Evolutionary conservation across 495 filamentous ascomycete species (phyloP).

Genomic region (Chlorociboria aeruginascens): DNA sequence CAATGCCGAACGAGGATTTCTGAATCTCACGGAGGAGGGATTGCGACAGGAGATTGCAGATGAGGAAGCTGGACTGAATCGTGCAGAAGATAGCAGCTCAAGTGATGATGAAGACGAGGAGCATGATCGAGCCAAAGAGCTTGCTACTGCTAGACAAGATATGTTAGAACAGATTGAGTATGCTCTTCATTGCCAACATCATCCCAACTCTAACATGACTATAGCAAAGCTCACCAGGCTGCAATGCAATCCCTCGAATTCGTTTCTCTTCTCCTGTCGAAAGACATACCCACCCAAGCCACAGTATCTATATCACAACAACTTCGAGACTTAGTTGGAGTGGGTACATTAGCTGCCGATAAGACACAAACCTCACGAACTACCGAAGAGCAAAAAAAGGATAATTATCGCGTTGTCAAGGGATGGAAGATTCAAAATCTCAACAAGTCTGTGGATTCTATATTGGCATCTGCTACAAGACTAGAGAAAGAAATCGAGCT

Average conservation of each 20-base stretch:
- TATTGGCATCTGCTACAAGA: constrained; percentile 59
- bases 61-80: constrained; percentile 23
- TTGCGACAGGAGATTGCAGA: constrained; percentile 47
- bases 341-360: constrained; percentile 67
- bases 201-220: constrained; percentile 2
- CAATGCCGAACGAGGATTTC: constrained; percentile 61
- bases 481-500: constrained; percentile 62
- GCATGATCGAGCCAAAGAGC: constrained; percentile 25
- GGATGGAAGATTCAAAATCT: constrained; percentile 72
- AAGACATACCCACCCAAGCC: constrained; percentile 56
- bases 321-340: constrained; percentile 55
- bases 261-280: constrained; percentile 72
- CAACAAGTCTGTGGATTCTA: constrained; percentile 57
- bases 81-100: constrained; percentile 12
- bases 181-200: constrained; percentile 5
- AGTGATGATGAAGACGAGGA: constrained; percentile 15
- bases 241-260: constrained; percentile 65
- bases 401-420: constrained; percentile 48
- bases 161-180: constrained; percentile 40
- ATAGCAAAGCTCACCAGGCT: constrained; percentile 51
- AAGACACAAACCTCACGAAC: constrained; percentile 44
- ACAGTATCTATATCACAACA: constrained; percentile 53
- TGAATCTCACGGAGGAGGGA: constrained; percentile 49
- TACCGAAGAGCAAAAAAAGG: constrained; percentile 37
- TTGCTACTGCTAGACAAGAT: constrained; percentile 35